These are phyloP conservation scores for Bertia moriformis DNA, from an alignment of 2,329 filamentous ascomycete species.

Conservation along the genomic window DNA sequence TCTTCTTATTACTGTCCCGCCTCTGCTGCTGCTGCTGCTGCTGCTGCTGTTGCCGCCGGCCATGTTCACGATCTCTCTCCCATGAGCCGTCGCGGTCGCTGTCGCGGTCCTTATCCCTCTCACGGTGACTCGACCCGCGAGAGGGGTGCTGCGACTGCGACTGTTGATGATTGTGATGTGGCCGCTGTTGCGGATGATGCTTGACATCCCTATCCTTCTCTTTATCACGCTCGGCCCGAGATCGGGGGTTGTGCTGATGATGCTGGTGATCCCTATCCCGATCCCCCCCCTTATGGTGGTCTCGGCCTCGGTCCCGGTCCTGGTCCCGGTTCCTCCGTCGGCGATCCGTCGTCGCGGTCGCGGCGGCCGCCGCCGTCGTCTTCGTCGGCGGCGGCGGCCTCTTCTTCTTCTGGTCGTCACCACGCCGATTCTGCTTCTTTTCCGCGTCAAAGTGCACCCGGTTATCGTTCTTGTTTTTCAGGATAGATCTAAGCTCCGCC, in stretches of 20 bases:
- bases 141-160: too few species aligned
- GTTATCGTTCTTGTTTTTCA: neutral
- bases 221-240: too few species aligned
- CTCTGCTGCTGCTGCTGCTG: too few species aligned
- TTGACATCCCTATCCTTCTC: too few species aligned
- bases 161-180: too few species aligned
- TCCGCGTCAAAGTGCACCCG: neutral
- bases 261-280: too few species aligned
- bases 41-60: conserved; percentile 8
- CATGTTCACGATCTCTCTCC: conserved; percentile 11
- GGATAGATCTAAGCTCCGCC: neutral
- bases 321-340: conserved; percentile 6
- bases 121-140: conserved; percentile 6
- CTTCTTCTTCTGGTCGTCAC: neutral
- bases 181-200: too few species aligned
- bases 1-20: too few species aligned
- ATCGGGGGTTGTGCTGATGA: too few species aligned
- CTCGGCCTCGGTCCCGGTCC: conserved; percentile 23
- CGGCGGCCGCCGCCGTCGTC: neutral
- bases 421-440: neutral
- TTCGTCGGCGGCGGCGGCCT: neutral
- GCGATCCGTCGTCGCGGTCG: conserved; percentile 2
- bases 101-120: conserved; percentile 23
- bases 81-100: conserved; percentile 17
- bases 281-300: too few species aligned